Percentiles rank a stretch among this genome's conserved stretches.
phyloP scores from a whole-genome alignment of 805 yeast species.

The Ogataea paraovalis region DNA sequence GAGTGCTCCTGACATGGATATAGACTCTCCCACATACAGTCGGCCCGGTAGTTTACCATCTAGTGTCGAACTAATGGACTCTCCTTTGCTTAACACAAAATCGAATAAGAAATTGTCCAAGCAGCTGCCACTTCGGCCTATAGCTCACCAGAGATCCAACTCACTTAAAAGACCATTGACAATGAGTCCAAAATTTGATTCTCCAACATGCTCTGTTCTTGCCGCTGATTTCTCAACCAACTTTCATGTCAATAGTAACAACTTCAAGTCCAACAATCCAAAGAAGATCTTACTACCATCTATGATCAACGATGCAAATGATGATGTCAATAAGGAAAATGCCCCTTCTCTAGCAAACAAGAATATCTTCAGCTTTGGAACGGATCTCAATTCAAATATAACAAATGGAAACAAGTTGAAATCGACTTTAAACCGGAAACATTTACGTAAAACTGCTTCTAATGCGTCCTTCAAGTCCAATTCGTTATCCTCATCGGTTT shows the following conservation, averaged over 20 bases:
- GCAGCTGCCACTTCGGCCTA: conserved; percentile 3
- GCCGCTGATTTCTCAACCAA: conserved; percentile 37
- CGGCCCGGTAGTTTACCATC: conserved; percentile 8
- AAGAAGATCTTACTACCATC: conserved; percentile 20
- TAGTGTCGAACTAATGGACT: conserved; percentile 17
- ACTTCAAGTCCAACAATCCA: conserved; percentile 17
- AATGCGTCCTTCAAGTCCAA: conserved; percentile 17
- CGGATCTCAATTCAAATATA: neutral
- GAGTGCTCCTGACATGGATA: conserved; percentile 19
- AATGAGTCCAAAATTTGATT: conserved; percentile 34
- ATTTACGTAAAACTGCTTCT: conserved; percentile 11
- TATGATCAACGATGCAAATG: conserved; percentile 15
- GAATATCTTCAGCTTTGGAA: neutral
- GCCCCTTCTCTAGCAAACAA: neutral
- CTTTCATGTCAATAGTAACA: conserved; percentile 30
- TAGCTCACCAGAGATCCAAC: conserved; percentile 20
- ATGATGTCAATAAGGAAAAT: conserved; percentile 13
- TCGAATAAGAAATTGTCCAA: neutral
- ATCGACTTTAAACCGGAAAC: conserved; percentile 10
- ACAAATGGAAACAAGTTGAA: conserved; percentile 6
- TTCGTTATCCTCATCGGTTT: conserved; percentile 17
- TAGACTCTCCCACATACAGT: conserved; percentile 22
- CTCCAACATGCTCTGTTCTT: conserved; percentile 35
- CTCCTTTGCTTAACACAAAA: conserved; percentile 19
- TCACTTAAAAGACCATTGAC: conserved; percentile 31